phyloP scores from a whole-genome alignment of 2,329 filamentous ascomycete species.

The Coniochaeta prunicola region DNA sequence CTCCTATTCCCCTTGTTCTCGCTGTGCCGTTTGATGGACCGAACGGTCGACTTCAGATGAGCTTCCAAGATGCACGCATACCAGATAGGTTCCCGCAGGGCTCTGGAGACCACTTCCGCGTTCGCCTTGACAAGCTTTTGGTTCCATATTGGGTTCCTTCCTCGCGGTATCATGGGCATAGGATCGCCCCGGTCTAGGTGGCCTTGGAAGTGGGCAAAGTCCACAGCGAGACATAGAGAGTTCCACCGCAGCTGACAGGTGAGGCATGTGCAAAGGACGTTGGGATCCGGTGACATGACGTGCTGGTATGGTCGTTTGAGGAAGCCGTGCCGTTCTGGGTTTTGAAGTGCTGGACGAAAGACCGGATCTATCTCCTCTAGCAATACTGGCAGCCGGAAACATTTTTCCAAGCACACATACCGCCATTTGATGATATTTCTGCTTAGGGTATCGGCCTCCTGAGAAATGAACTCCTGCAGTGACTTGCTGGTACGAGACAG shows the following conservation, averaged over 20 bases:
- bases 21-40: constrained; percentile 28
- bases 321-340: constrained; percentile 31
- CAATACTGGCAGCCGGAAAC: constrained; percentile 42
- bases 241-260: constrained; percentile 52
- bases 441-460: constrained; percentile 35
- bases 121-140: constrained; percentile 31
- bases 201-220: constrained; percentile 49
- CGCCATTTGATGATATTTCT: constrained; percentile 34
- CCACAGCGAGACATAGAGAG: constrained; percentile 43
- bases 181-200: constrained; percentile 42
- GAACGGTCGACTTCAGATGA: constrained; percentile 21
- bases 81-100: constrained; percentile 38
- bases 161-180: constrained; percentile 43
- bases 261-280: constrained; percentile 47
- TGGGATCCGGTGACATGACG: constrained; percentile 35
- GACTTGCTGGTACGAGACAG: constrained; percentile 33
- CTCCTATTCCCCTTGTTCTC: constrained; percentile 41
- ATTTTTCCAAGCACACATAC: constrained; percentile 42
- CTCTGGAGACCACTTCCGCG: constrained; percentile 34
- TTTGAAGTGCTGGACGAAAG: constrained; percentile 29
- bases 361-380: constrained; percentile 30
- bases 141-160: constrained; percentile 43
- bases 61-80: constrained; percentile 34
- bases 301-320: constrained; percentile 37
- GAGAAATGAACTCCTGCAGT: constrained; percentile 33